Evolutionary conservation across 768 basidiomycete genomes (phyloP).

Genomic region (Mycena alexandri): DNA sequence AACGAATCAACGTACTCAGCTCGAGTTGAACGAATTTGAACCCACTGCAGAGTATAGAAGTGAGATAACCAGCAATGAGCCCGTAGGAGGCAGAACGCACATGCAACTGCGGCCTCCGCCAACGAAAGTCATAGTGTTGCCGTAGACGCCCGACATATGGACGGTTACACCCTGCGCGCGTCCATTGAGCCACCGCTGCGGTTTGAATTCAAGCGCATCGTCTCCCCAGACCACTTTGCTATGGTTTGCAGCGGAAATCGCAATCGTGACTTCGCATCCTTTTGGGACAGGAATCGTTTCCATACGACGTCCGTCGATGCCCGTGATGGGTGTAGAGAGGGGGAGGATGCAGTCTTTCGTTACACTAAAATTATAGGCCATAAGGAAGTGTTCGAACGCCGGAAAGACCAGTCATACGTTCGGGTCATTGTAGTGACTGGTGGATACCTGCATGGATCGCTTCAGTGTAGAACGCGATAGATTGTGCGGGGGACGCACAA

Average conservation of each 20-base stretch:
- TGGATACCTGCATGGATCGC: constrained; percentile 31
- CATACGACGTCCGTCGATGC: constrained; percentile 50
- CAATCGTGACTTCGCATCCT: constrained; percentile 55
- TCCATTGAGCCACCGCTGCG: constrained; percentile 23
- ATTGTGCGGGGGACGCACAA: constrained; percentile 39
- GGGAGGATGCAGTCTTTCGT: constrained; percentile 50
- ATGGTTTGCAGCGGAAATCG: constrained; percentile 41
- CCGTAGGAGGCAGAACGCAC: constrained; percentile 3
- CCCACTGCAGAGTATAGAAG: constrained; percentile 13
- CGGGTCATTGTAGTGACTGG: constrained; percentile 39
- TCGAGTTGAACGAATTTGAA: constrained; percentile 31
- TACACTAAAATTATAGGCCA: constrained; percentile 3
- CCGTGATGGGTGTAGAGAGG: constrained; percentile 56
- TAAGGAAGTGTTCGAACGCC: too few relatives aligned
- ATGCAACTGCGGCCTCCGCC: constrained; percentile 29
- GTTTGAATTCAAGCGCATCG: constrained; percentile 28
- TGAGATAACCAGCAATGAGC: background rate
- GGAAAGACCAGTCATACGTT: constrained; percentile 25
- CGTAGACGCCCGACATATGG: constrained; percentile 25
- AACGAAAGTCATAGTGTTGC: constrained; percentile 30
- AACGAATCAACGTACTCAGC: constrained; percentile 16
- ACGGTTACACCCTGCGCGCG: constrained; percentile 18
- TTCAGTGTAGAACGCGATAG: constrained; percentile 11
- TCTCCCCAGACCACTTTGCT: constrained; percentile 26
- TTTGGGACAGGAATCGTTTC: constrained; percentile 55